Evolutionary conservation across 345 rosid species (phyloP).

Genomic region (Fremontodendron californicum): DNA sequence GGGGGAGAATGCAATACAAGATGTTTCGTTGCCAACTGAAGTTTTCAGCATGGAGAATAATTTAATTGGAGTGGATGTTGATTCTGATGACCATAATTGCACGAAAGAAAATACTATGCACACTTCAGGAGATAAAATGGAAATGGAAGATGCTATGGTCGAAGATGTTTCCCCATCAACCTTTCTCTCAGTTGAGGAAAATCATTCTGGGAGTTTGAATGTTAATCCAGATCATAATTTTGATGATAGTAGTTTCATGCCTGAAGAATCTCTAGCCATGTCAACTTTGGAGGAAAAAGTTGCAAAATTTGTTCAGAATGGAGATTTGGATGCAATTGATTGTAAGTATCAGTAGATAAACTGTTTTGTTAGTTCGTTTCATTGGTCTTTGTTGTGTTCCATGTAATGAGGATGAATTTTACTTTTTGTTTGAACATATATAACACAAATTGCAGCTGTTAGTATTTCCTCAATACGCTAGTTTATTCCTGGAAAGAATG

Average conservation of each 20-base stretch:
- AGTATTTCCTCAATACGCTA: not conserved
- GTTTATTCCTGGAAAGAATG: not conserved
- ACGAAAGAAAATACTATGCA: slow-evolving; percentile 16
- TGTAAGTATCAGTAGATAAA: slow-evolving; percentile 32
- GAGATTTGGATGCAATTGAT: slow-evolving; percentile 59
- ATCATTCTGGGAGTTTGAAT: slow-evolving; percentile 14
- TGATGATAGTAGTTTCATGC: slow-evolving; percentile 20
- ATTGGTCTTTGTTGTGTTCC: not conserved
- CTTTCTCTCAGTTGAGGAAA: slow-evolving; percentile 12
- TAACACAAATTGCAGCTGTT: not conserved
- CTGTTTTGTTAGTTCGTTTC: not conserved
- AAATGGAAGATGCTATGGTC: slow-evolving; percentile 17
- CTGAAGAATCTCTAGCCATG: slow-evolving; percentile 23
- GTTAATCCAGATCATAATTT: slow-evolving; percentile 16
- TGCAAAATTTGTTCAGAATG: slow-evolving; percentile 58
- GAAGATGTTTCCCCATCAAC: slow-evolving; percentile 16
- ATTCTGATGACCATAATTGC: slow-evolving; percentile 7
- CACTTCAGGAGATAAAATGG: slow-evolving; percentile 26
- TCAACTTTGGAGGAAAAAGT: slow-evolving; percentile 54
- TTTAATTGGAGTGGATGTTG: slow-evolving; percentile 6
- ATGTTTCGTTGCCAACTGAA: slow-evolving; percentile 22
- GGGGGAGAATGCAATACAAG: slow-evolving; percentile 16
- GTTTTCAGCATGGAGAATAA: not conserved
- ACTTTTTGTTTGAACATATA: not conserved
- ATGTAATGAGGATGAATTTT: not conserved